phyloP scores from a whole-genome alignment of 305 asterid species.

The Fraxinus floribunda region DNA sequence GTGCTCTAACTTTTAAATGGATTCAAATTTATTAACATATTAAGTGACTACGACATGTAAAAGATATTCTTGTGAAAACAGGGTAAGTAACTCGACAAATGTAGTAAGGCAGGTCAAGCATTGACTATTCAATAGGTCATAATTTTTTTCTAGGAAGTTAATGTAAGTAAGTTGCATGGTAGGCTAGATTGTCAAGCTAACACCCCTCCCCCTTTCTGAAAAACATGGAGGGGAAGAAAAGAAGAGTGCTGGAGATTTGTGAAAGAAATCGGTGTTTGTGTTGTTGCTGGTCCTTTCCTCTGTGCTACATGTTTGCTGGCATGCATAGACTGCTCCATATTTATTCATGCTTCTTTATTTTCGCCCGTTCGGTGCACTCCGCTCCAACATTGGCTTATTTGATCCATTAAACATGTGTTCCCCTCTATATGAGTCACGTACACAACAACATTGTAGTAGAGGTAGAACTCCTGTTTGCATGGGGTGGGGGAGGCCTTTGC shows the following conservation, averaged over 20 bases:
- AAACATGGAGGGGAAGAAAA: neutral
- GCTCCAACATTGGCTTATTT: neutral
- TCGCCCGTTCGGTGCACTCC: neutral
- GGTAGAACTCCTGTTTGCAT: neutral
- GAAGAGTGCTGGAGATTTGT: neutral
- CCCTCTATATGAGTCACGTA: neutral
- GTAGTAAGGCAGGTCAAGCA: neutral
- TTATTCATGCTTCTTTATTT: neutral
- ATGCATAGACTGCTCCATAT: neutral
- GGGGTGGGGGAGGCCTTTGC: neutral
- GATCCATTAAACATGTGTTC: neutral
- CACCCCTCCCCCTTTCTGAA: neutral
- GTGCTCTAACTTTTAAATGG: neutral
- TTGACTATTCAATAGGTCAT: neutral
- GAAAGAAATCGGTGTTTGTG: neutral
- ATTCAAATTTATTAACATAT: neutral
- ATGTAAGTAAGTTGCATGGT: neutral
- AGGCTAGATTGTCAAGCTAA: neutral
- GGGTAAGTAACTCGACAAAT: neutral
- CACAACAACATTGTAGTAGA: neutral
- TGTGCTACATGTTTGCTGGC: neutral
- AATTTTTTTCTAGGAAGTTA: neutral
- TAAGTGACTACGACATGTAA: neutral
- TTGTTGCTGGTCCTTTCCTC: neutral
- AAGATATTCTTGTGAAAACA: neutral